Evolutionary conservation across 139 green algal genomes (phyloP).

Genomic region (Picochlorum sp.): DNA sequence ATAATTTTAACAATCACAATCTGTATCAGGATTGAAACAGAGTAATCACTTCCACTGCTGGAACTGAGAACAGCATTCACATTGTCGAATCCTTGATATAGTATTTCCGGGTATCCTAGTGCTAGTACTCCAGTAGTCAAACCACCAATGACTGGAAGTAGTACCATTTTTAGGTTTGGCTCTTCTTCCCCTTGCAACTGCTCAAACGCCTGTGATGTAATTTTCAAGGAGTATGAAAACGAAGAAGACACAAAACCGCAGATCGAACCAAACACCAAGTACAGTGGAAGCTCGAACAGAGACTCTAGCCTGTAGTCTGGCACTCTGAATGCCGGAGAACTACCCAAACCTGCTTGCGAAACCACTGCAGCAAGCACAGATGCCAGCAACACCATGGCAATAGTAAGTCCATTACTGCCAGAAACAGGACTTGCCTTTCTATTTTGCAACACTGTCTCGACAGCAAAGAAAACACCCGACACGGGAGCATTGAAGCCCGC

Average conservation of each 20-base stretch:
- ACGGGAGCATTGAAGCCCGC: slow-evolving; percentile 93
- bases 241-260: slow-evolving; percentile 42
- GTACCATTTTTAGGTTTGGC: background rate
- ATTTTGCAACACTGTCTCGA: slow-evolving; percentile 73
- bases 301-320: slow-evolving; percentile 44
- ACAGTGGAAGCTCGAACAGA: slow-evolving; percentile 58
- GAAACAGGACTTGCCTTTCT: background rate
- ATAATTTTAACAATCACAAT: slow-evolving; percentile 78
- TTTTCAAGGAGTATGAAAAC: slow-evolving; percentile 33
- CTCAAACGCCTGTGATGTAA: slow-evolving; percentile 17
- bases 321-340: slow-evolving; percentile 50
- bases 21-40: slow-evolving; percentile 52
- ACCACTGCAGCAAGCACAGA: slow-evolving; percentile 53
- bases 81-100: slow-evolving; percentile 77
- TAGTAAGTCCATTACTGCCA: slow-evolving; percentile 13
- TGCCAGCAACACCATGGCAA: slow-evolving; percentile 64
- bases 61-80: slow-evolving; percentile 52
- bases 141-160: slow-evolving; percentile 50
- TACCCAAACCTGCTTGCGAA: slow-evolving; percentile 50
- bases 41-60: slow-evolving; percentile 9
- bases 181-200: no score
- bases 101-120: slow-evolving; percentile 54
- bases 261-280: slow-evolving; percentile 51
- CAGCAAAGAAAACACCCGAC: slow-evolving; percentile 84
- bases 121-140: slow-evolving; percentile 47